Percentiles rank a stretch among this genome's conserved stretches.
These are phyloP conservation scores for Fusarium miscanthi DNA, from an alignment of 2,329 filamentous ascomycete genomes.

Conservation along the genomic window DNA sequence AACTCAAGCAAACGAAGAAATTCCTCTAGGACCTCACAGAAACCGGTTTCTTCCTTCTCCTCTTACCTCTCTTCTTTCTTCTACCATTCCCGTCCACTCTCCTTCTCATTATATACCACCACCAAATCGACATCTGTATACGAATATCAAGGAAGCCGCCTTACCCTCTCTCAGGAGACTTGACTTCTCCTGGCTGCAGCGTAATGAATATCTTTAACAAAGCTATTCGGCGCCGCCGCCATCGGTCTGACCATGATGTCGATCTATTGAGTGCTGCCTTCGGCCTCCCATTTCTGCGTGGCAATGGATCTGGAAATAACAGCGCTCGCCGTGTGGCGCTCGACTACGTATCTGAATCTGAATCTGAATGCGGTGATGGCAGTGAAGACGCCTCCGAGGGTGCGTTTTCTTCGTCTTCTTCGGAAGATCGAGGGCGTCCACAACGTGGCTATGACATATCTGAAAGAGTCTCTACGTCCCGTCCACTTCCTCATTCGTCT, in stretches of 20 bases:
- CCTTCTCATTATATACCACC: background rate
- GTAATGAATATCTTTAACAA: slow-evolving; percentile 40
- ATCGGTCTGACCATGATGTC: slow-evolving; percentile 30
- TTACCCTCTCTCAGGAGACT: background rate
- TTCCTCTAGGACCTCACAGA: background rate
- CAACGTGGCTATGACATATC: background rate
- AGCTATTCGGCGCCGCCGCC: slow-evolving; percentile 24
- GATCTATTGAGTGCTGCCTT: slow-evolving; percentile 46
- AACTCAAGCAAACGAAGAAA: background rate
- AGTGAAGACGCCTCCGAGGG: slow-evolving; percentile 12
- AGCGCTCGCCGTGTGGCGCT: slow-evolving; percentile 8
- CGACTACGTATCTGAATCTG: slow-evolving; percentile 15
- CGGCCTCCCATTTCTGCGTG: slow-evolving; percentile 40
- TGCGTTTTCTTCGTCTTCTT: slow-evolving; percentile 14
- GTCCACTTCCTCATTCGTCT: background rate
- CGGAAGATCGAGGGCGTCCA: background rate
- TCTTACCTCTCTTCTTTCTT: background rate
- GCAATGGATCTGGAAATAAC: slow-evolving; percentile 11
- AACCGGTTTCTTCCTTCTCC: background rate
- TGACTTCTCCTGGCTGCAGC: background rate
- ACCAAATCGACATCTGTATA: background rate
- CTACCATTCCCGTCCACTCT: background rate
- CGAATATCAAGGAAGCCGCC: background rate
- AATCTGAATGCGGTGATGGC: background rate
- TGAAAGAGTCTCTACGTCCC: slow-evolving; percentile 8